Base-by-base conservation (phyloP, 2,329 filamentous ascomycete genomes). In the Triangularia verruculosa region DNA sequence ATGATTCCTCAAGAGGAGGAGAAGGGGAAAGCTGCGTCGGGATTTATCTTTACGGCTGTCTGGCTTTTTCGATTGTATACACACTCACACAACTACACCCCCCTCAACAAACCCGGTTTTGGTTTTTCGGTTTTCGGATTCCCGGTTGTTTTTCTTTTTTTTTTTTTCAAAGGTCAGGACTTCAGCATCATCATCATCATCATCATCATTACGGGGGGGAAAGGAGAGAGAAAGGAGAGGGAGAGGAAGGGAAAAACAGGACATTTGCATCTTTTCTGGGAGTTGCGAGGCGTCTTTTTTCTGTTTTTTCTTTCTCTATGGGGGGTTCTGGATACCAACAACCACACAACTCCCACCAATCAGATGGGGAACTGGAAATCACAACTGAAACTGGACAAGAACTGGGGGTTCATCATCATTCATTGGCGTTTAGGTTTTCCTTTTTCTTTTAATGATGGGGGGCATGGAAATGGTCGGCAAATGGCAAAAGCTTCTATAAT, bases 101-200 rank as follows among this genome's bases (percentile, higher is more conserved):
- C 32, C 12, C 32, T 13, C 34, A 47, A 20, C 39, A n/a, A n/a
- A 47, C 39, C 39, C 39, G 17, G 30, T 58, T 43, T 43, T 39
- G 32, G 56, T 13, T 13, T 58, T 43, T 11, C 8, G n/a, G 28
- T 34, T 57, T n/a, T n/a, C n/a, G n/a, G n/a, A n/a, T n/a, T n/a
- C 39, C 39, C 39, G 17, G 30, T 58, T 43, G 25, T 39, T 20
- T 32, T 13, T 13, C 47, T 43, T 11, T 5, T 6, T n/a, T 34
- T 57, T 57, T 58, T 57, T 47, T 47, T 25, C 39, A n/a, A n/a
- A n/a, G 39, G 39, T 47, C 39, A 47, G 39, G 39, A 20, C 20
- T 47, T 22, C 39, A 47, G 39, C 39, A 47, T 9, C 9, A 47
- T 47, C 39, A 20, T 47, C 39, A 20, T 47, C 39, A 20, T 17